Conservation (phyloP, 192 early-diverging fungal genomes). For the Mortierella hygrophila region DNA sequence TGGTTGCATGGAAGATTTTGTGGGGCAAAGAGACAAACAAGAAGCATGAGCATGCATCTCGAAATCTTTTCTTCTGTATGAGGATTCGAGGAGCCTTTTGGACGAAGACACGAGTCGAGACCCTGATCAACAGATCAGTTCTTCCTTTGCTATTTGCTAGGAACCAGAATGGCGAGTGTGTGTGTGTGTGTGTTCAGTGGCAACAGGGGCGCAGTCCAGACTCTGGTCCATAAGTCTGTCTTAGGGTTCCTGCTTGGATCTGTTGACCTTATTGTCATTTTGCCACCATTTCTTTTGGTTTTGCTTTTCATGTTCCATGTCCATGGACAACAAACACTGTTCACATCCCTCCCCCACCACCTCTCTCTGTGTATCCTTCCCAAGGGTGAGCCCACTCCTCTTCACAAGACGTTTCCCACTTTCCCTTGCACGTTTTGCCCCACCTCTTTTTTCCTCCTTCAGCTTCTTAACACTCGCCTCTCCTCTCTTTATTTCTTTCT, state of each 20-base stretch:
- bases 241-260: neutral
- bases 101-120: neutral
- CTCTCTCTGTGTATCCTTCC: neutral
- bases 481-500: too few relatives aligned
- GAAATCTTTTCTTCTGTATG: neutral
- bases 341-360: neutral
- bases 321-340: neutral
- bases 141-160: neutral
- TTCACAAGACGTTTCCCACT: neutral
- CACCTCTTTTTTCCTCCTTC: neutral
- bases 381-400: neutral
- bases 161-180: neutral
- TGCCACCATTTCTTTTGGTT: neutral
- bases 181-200: neutral
- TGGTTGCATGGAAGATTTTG: slow-evolving; percentile 5
- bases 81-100: neutral
- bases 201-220: neutral
- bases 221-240: neutral
- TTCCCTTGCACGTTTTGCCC: neutral
- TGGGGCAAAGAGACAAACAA: neutral
- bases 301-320: neutral
- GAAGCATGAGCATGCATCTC: neutral
- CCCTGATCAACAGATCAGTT: neutral
- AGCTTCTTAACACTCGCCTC: too few relatives aligned
- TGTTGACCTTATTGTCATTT: neutral